Evolutionary conservation across 2,329 filamentous ascomycete genomes (phyloP), one percentile per base, ranked within the genome.

Genomic region (Cercospora zeae-maydis): DNA sequence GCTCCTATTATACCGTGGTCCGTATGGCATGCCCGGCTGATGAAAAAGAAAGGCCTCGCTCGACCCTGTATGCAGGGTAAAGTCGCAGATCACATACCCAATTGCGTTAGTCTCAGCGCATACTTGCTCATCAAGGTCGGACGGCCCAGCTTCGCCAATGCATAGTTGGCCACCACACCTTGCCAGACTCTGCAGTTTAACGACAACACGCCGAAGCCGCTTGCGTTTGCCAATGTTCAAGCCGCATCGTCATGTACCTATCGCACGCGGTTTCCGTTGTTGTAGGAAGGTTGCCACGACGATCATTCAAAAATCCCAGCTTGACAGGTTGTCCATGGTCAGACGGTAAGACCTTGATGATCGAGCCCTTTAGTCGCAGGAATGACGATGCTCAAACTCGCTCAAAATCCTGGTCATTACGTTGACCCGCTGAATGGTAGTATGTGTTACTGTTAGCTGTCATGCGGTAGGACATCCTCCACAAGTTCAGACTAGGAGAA

Each of bases 51-150:
- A 49, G 39, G 37, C n/a, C n/a, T n/a, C n/a, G 27, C 34, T 34
- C 5, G 14, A 34, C 1, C 56, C n/a, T 13, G 13, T 10, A 58
- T 42, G 39, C 56, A 37, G 13, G 14, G 56, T 36, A 36, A 49
- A 16, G 21, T 16, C 42, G 37, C 37, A 36, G 39, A 51, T 58
- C 54, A 58, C 53, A 45, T 30, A 45, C 36, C n/a, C n/a, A n/a
- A n/a, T n/a, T n/a, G 49, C 49, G 30, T 30, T 53, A 53, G 27
- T 53, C 34, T 53, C 31, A 53, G 27, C 49, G 49, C 30, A 53
- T 53, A 63, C 58, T 63, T 66, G 64, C 64, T 66, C 64, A 66
- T 58, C 59, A 60, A 62, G 51, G 52, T 64, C 36, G 11, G 6
- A 42, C 11, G 19, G 63, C 59, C 59, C 49, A 58, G 59, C 37